phyloP scores from a whole-genome alignment of 192 early-diverging fungal species.

The Coemansia sp. region DNA sequence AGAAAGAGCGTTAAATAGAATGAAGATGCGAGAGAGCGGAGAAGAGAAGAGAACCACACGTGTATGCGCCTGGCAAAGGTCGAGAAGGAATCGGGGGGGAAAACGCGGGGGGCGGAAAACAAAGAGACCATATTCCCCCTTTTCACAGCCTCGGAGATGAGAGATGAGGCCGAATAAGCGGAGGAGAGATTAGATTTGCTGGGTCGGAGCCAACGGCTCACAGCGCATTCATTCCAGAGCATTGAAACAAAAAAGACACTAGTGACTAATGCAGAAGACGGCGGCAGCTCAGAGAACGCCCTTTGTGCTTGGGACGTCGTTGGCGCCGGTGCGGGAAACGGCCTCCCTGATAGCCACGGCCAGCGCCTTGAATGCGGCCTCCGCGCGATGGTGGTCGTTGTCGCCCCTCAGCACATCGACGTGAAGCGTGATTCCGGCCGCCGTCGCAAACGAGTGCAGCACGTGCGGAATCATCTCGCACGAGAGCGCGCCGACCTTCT shows the following conservation, averaged over 20 bases:
- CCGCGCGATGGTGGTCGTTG: slow-evolving; percentile 97
- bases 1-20: background rate
- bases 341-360: slow-evolving; percentile 94
- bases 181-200: background rate
- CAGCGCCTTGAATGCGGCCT: slow-evolving; percentile 95
- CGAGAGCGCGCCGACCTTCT: slow-evolving; percentile 85
- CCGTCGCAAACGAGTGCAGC: slow-evolving; percentile 85
- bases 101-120: background rate
- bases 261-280: too few species aligned
- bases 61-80: background rate
- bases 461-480: slow-evolving; percentile 99
- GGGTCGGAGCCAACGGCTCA: too few species aligned
- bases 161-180: background rate
- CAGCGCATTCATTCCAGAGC: background rate
- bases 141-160: background rate
- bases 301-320: slow-evolving; percentile 95
- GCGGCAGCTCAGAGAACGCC: slow-evolving; percentile 65
- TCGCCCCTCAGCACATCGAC: slow-evolving; percentile 92
- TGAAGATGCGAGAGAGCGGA: background rate
- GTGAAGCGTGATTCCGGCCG: slow-evolving; percentile 92
- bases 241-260: background rate
- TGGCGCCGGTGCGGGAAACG: slow-evolving; percentile 76
- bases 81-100: background rate
- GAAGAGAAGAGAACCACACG: background rate
- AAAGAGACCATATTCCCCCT: background rate